These are phyloP conservation scores for Arachis hypogaea DNA, from an alignment of 306 rosid genomes.

Conservation along the genomic window DNA sequence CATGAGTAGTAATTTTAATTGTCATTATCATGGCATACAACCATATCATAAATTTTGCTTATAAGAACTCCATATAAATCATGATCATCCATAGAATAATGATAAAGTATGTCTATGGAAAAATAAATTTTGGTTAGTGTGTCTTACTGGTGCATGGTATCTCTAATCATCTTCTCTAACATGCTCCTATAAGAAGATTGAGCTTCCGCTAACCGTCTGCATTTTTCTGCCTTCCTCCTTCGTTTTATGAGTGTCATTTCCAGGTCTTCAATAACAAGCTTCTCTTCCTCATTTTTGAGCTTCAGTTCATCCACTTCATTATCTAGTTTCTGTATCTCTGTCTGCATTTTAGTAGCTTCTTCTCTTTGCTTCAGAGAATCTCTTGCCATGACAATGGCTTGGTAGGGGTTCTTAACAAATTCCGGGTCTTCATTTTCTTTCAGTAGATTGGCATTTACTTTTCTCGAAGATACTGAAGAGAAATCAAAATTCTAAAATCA, in stretches of 20 bases:
- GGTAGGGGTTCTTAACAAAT: conserved; percentile 64
- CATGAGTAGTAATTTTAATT: background rate
- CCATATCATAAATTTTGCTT: too few relatives aligned
- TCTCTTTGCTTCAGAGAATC: conserved; percentile 90
- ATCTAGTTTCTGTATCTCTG: conserved; percentile 71
- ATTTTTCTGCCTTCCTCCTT: conserved; percentile 78
- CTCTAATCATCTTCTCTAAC: conserved; percentile 97
- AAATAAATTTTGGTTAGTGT: conserved; percentile 20
- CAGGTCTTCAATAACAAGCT: conserved; percentile 69
- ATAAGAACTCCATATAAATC: too few relatives aligned
- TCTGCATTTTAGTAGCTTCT: conserved; percentile 66
- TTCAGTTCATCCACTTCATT: conserved; percentile 72
- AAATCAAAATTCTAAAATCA: background rate
- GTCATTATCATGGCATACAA: too few relatives aligned
- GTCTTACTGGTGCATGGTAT: conserved; percentile 97
- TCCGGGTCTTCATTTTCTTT: conserved; percentile 86
- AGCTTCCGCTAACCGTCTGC: conserved; percentile 87
- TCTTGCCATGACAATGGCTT: conserved; percentile 86
- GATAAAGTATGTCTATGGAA: background rate
- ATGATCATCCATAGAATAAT: too few relatives aligned
- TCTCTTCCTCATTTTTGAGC: conserved; percentile 84
- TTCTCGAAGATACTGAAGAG: conserved; percentile 58
- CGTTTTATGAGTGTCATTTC: conserved; percentile 74
- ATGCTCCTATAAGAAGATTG: conserved; percentile 80
- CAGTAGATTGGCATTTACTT: conserved; percentile 44